Evolutionary conservation across 2,329 filamentous ascomycete species (phyloP), one percentile per base, ranked within the genome.

Genomic region (Neospermospora avenae): DNA sequence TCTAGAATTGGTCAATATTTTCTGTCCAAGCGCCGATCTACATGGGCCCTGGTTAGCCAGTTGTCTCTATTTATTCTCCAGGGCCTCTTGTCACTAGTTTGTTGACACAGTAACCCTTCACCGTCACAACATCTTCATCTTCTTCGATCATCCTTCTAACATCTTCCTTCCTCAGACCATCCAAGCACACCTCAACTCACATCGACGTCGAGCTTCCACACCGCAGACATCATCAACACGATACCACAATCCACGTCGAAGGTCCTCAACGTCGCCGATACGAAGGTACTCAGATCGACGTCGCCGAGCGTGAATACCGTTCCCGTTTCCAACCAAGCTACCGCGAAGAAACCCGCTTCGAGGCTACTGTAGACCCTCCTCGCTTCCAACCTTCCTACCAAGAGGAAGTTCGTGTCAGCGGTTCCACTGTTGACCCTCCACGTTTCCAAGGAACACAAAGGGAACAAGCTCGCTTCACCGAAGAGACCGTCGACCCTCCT

Each of bases 281-380:
- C 34, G 59, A 68, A 65, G 68, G 67, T 41, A 64, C 70, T 20
- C 64, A 71, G 55, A 80, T 88, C 74, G 85, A 88, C 77, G 74
- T 82, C 68, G 83, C 83, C 72, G 85, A 88, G 77, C 83, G 82
- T 76, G 80, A 86, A 76, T 87, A 87, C 75, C 84, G 85, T 72
- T 77, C 84, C 73, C 83, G 82, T 67, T 78, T 80, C 76, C 82
- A 84, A 68, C 79, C 81, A 67, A 75, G 73, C 72, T 74, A 78
- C 74, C 74, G 69, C 69, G 72, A 70, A 60, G 65, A 69, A 24
- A 51, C 65, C 54, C 61, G 58, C 34, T 57, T 63, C 73, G 81
- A 83, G 78, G 88, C 83, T 80, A 89, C 83, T 79, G 84, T 83
- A 75, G 86, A 83, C 75, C 76, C 76, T 73, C 75, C 80, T 69